Conservation (phyloP, 2,329 filamentous ascomycete genomes). For the Aspergillus brasiliensis region DNA sequence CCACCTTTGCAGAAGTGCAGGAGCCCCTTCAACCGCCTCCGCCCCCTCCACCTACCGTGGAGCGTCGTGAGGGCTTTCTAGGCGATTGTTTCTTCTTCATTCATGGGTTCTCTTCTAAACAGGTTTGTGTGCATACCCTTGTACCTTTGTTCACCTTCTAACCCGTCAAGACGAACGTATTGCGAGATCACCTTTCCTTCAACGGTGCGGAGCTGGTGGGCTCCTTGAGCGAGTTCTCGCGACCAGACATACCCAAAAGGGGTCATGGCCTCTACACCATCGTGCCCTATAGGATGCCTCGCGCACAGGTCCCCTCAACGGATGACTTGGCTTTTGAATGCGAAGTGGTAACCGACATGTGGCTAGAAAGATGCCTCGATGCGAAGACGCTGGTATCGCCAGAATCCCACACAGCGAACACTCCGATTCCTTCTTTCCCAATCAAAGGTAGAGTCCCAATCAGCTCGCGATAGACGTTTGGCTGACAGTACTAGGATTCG, state of each 20-base stretch:
- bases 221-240: conserved; percentile 37
- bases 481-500: conserved; percentile 57
- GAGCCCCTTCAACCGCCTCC: conserved; percentile 24
- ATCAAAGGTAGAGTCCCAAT: conserved; percentile 53
- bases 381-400: conserved; percentile 72
- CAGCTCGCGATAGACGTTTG: background rate
- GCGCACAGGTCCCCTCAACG: conserved; percentile 37
- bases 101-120: conserved; percentile 59
- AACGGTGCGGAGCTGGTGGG: conserved; percentile 45
- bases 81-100: conserved; percentile 60
- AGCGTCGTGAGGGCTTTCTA: conserved; percentile 54
- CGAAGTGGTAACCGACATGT: conserved; percentile 79
- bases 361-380: conserved; percentile 85
- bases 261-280: conserved; percentile 41
- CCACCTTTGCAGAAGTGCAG: conserved; percentile 32
- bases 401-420: conserved; percentile 69
- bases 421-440: conserved; percentile 72
- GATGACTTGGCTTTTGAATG: conserved; percentile 47
- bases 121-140: conserved; percentile 46
- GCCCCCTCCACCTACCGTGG: conserved; percentile 18
- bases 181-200: conserved; percentile 44
- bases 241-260: conserved; percentile 36
- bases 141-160: conserved; percentile 7
- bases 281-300: conserved; percentile 41
- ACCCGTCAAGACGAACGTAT: conserved; percentile 34